phyloP scores from a whole-genome alignment of 2,329 filamentous ascomycete species.

The Nemania sp. region DNA sequence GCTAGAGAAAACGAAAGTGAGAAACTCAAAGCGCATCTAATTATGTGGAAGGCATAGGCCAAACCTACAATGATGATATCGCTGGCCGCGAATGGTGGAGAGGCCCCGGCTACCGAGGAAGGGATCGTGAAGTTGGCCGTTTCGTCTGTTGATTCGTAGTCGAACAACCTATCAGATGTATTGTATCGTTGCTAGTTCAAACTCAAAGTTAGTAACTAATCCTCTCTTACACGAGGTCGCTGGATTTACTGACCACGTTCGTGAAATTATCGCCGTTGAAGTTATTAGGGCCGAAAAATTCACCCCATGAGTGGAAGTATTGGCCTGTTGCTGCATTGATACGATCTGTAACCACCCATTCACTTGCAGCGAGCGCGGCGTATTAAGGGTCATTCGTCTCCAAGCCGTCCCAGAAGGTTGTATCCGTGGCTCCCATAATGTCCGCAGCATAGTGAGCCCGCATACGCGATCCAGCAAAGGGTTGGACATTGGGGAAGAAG shows the following conservation, averaged over 20 bases:
- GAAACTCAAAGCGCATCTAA: neutral
- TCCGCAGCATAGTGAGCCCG: constrained; percentile 37
- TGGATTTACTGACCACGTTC: constrained; percentile 27
- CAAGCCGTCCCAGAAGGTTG: constrained; percentile 4
- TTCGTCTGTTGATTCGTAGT: constrained; percentile 5
- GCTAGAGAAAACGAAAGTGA: constrained; percentile 15
- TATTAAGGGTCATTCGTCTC: constrained; percentile 7
- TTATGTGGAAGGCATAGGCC: too few species aligned
- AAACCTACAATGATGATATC: constrained; percentile 37
- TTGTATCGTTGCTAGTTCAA: constrained; percentile 12
- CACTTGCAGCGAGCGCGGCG: constrained; percentile 29
- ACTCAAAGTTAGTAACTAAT: constrained; percentile 3
- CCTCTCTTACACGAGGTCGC: neutral
- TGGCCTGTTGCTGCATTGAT: constrained; percentile 41
- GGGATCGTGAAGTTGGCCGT: constrained; percentile 8
- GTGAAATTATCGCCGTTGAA: constrained; percentile 38
- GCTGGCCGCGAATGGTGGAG: constrained; percentile 28
- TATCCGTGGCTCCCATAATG: constrained; percentile 37
- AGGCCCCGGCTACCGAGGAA: neutral
- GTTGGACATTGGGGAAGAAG: constrained; percentile 41
- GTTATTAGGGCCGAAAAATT: constrained; percentile 36
- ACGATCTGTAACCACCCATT: constrained; percentile 41
- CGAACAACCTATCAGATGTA: neutral
- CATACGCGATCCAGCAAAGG: constrained; percentile 41
- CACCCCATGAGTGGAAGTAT: constrained; percentile 41